These are phyloP conservation scores for Ascochyta lentis DNA, from an alignment of 2,329 filamentous ascomycete genomes.

Conservation along the genomic window DNA sequence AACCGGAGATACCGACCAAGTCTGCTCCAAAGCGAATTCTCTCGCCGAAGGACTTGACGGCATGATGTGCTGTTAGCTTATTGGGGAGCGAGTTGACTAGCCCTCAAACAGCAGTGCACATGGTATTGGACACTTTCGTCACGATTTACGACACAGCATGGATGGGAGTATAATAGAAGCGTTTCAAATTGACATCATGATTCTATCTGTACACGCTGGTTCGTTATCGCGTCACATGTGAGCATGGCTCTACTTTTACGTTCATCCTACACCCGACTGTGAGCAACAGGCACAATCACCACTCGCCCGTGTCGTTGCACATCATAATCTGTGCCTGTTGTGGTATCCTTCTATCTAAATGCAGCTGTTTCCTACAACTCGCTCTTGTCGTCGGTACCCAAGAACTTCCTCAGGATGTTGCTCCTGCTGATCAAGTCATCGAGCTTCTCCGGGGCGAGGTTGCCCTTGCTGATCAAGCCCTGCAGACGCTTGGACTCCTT, in stretches of 20 bases:
- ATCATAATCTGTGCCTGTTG: not conserved
- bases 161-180: slow-evolving; percentile 4
- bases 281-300: not conserved
- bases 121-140: not conserved
- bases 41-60: not conserved
- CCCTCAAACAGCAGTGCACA: no score
- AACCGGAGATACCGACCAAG: not conserved
- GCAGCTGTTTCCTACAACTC: slow-evolving; percentile 64
- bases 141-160: slow-evolving; percentile 5
- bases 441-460: slow-evolving; percentile 81
- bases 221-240: slow-evolving; percentile 4
- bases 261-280: not conserved
- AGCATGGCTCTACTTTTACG: slow-evolving; percentile 3
- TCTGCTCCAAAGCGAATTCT: not conserved
- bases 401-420: slow-evolving; percentile 86
- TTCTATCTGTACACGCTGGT: slow-evolving; percentile 12
- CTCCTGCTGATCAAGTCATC: slow-evolving; percentile 86
- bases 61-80: not conserved
- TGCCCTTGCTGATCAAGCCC: slow-evolving; percentile 83
- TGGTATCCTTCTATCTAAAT: not conserved
- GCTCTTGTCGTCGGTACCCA: slow-evolving; percentile 68
- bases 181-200: slow-evolving; percentile 7
- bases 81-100: no score
- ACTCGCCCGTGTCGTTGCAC: slow-evolving; percentile 2
- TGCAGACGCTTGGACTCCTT: slow-evolving; percentile 87